Conservation (phyloP, 139 green algal genomes). For the Chlamydomonas incerta region DNA sequence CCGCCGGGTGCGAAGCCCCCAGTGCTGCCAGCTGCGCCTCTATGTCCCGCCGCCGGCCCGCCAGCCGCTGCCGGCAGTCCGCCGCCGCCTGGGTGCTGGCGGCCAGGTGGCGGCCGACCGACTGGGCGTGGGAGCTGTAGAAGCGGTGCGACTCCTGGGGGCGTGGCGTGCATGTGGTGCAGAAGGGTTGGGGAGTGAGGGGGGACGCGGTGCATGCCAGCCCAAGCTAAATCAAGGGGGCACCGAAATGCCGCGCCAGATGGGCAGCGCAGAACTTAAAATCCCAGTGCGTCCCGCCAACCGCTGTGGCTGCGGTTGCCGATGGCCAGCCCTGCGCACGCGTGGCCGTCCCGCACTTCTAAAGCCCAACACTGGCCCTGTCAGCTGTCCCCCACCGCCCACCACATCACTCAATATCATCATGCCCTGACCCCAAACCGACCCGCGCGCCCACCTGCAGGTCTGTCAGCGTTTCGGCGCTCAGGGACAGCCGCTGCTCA, state of each 20-base stretch:
- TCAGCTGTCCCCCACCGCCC: too few relatives aligned
- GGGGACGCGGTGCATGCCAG: too few relatives aligned
- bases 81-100: not conserved
- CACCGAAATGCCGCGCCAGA: too few relatives aligned
- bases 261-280: too few relatives aligned
- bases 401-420: too few relatives aligned
- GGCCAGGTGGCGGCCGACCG: not conserved
- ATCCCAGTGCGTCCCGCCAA: too few relatives aligned
- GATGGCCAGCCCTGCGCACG: too few relatives aligned
- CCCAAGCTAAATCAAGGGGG: too few relatives aligned
- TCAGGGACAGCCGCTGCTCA: not conserved
- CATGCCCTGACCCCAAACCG: not conserved
- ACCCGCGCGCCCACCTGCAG: not conserved
- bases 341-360: too few relatives aligned
- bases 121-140: not conserved
- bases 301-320: too few relatives aligned
- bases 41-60: not conserved
- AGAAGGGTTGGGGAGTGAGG: not conserved
- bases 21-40: constrained; percentile 7
- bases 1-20: not conserved
- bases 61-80: not conserved
- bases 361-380: too few relatives aligned
- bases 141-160: not conserved
- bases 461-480: not conserved
- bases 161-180: not conserved